phyloP scores from a whole-genome alignment of 2,329 filamentous ascomycete species.

The Hymenoscyphus infarciens region DNA sequence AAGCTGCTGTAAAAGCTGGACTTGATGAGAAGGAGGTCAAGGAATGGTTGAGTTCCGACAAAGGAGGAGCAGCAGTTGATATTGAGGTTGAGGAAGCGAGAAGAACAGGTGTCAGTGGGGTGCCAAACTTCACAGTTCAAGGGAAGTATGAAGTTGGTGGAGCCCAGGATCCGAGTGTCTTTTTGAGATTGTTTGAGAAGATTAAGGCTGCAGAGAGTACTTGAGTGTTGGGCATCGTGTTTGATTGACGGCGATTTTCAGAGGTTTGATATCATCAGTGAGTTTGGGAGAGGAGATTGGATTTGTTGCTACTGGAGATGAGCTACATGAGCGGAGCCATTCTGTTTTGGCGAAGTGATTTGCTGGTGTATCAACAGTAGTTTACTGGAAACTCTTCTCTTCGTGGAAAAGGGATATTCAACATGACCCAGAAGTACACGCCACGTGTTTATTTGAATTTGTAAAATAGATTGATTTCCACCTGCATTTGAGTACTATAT shows the following conservation, averaged over 20 bases:
- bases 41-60: slow-evolving; percentile 50
- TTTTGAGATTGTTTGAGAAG: slow-evolving; percentile 62
- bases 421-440: too few relatives aligned
- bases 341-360: too few relatives aligned
- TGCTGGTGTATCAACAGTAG: too few relatives aligned
- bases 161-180: slow-evolving; percentile 66
- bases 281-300: neutral
- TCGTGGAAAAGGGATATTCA: too few relatives aligned
- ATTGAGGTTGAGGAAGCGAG: slow-evolving; percentile 34
- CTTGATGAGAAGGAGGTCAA: slow-evolving; percentile 50
- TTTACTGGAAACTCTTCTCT: too few relatives aligned
- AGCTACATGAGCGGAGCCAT: too few relatives aligned
- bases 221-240: neutral
- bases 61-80: slow-evolving; percentile 46
- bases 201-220: slow-evolving; percentile 38
- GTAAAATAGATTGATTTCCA: too few relatives aligned
- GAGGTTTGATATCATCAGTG: neutral
- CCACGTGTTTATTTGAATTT: too few relatives aligned
- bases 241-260: too few relatives aligned
- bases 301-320: neutral
- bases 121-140: slow-evolving; percentile 74
- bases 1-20: slow-evolving; percentile 52
- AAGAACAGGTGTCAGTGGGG: slow-evolving; percentile 56
- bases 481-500: too few relatives aligned
- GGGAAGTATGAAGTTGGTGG: slow-evolving; percentile 64